phyloP scores from a whole-genome alignment of 352 stramenopile genomes.

The Phytophthora multivora region DNA sequence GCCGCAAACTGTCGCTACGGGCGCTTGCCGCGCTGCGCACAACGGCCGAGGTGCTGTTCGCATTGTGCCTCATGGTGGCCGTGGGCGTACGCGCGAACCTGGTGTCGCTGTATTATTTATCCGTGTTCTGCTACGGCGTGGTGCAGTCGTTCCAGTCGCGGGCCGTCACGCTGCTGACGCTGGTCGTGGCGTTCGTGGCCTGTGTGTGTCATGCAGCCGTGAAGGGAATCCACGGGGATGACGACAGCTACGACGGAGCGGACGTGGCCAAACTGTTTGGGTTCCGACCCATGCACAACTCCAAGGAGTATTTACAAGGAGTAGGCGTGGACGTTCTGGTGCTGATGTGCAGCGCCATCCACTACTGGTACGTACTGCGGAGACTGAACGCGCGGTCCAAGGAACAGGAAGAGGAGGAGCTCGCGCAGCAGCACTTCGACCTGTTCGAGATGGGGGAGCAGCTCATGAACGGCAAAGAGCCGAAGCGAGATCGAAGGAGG shows the following conservation, averaged over 20 bases:
- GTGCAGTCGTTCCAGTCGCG: slow-evolving; percentile 70
- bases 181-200: slow-evolving; percentile 50
- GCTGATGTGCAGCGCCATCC: slow-evolving; percentile 50
- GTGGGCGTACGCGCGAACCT: slow-evolving; percentile 56
- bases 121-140: slow-evolving; percentile 68
- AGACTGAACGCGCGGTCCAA: slow-evolving; percentile 29
- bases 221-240: slow-evolving; percentile 18
- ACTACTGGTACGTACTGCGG: slow-evolving; percentile 70
- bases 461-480: slow-evolving; percentile 35
- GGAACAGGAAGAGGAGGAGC: slow-evolving; percentile 37
- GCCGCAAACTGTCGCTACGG: slow-evolving; percentile 27
- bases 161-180: slow-evolving; percentile 44
- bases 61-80: slow-evolving; percentile 56
- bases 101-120: slow-evolving; percentile 72
- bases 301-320: slow-evolving; percentile 45
- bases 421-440: slow-evolving; percentile 48
- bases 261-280: slow-evolving; percentile 46
- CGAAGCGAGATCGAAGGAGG: slow-evolving; percentile 29
- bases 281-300: slow-evolving; percentile 43
- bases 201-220: slow-evolving; percentile 53
- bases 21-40: slow-evolving; percentile 27
- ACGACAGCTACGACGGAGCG: slow-evolving; percentile 17
- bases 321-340: slow-evolving; percentile 70
- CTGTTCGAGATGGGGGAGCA: slow-evolving; percentile 65
- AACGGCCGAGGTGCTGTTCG: slow-evolving; percentile 43